These are phyloP conservation scores for Chaetomium sp. DNA, from an alignment of 2,329 filamentous ascomycete species.

Conservation along the genomic window DNA sequence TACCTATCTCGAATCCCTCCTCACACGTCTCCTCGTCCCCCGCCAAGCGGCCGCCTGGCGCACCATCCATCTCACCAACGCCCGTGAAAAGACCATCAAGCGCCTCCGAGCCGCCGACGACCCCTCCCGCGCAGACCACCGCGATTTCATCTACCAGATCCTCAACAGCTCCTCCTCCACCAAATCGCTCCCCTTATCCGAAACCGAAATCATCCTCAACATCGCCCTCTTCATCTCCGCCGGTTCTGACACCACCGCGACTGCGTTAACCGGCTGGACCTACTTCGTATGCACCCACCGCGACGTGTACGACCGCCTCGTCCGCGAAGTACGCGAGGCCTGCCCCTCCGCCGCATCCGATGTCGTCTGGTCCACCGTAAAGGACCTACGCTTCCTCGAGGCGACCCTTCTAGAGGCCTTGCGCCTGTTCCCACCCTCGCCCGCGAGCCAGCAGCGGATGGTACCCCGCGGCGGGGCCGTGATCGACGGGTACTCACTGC, in stretches of 20 bases:
- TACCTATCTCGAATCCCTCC: neutral
- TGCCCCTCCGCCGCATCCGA: neutral
- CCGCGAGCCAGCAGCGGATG: neutral
- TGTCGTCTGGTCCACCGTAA: neutral
- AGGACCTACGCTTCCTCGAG: neutral
- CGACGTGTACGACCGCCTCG: neutral
- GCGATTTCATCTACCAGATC: slow-evolving; percentile 3
- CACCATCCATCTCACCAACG: neutral
- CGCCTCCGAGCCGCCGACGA: neutral
- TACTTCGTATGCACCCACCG: neutral
- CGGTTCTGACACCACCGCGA: slow-evolving; percentile 1
- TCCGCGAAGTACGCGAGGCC: neutral
- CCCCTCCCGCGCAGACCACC: neutral
- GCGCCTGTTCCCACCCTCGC: neutral
- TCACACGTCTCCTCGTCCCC: neutral
- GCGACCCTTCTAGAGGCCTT: neutral
- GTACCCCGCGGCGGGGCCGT: neutral
- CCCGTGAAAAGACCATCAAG: neutral
- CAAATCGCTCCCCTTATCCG: neutral
- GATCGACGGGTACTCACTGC: neutral
- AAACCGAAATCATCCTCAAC: slow-evolving; percentile 1
- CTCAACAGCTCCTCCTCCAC: neutral
- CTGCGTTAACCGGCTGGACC: neutral
- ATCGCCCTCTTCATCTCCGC: slow-evolving; percentile 2
- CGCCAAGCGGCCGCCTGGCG: neutral